Evolutionary conservation across 2,329 filamentous ascomycete species (phyloP).

Genomic region (Colletotrichum incanum): DNA sequence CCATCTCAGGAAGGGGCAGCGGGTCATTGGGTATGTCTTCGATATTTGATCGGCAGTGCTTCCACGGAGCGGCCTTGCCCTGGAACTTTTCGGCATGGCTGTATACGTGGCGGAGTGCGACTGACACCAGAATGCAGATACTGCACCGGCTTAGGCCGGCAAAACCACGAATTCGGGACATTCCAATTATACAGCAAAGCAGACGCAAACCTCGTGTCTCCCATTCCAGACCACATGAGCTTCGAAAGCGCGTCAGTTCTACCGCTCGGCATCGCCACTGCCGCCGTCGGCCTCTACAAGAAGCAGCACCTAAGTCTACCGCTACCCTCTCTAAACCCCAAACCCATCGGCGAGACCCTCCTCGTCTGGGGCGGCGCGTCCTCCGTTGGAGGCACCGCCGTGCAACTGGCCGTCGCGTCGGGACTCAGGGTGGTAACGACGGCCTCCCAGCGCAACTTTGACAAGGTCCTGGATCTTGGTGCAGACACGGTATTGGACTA

Average conservation of each 20-base stretch:
- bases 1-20: constrained; percentile 42
- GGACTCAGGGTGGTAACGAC: constrained; percentile 63
- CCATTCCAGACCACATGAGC: constrained; percentile 22
- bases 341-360: constrained; percentile 42
- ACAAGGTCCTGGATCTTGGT: constrained; percentile 59
- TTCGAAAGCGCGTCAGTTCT: constrained; percentile 37
- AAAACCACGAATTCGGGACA: constrained; percentile 16
- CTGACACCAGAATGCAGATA: constrained; percentile 8
- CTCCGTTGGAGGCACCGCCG: constrained; percentile 60
- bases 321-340: constrained; percentile 10
- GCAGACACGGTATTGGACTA: constrained; percentile 63
- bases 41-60: neutral
- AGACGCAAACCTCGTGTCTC: constrained; percentile 1
- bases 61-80: neutral
- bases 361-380: constrained; percentile 65
- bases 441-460: constrained; percentile 58
- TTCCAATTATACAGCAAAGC: constrained; percentile 35
- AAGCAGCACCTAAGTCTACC: constrained; percentile 42
- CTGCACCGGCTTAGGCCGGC: constrained; percentile 1
- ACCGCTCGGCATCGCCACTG: constrained; percentile 37
- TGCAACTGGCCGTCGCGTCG: constrained; percentile 60
- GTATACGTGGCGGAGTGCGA: neutral
- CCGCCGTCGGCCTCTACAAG: constrained; percentile 45
- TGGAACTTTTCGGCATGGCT: neutral
- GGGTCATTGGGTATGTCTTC: neutral